A percentile compares a stretch with the other conserved stretches of the same genome.
These are phyloP conservation scores for Akebia trifoliata DNA, from an alignment of 164 flowering plant genomes.

Conservation along the genomic window DNA sequence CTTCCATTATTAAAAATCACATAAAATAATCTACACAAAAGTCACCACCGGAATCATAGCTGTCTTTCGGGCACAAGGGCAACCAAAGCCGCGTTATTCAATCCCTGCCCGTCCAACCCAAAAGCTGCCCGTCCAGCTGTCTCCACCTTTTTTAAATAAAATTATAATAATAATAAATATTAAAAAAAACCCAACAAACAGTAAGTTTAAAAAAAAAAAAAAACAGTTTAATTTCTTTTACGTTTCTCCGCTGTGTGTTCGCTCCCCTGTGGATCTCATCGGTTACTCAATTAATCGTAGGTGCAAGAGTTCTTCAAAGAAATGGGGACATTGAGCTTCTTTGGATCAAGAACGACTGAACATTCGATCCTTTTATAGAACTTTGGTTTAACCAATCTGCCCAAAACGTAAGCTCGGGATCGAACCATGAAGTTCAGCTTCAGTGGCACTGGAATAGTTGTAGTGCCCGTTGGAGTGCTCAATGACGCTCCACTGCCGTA, in stretches of 20 bases:
- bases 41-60: constrained; percentile 5
- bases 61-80: constrained; percentile 10
- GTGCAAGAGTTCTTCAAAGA: constrained; percentile 58
- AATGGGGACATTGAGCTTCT: constrained; percentile 41
- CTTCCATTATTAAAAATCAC: neutral
- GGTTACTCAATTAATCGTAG: constrained; percentile 22
- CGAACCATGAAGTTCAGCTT: constrained; percentile 49
- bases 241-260: neutral
- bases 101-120: constrained; percentile 9
- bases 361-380: constrained; percentile 60
- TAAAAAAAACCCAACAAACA: constrained; percentile 3
- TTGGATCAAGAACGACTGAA: constrained; percentile 38
- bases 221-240: too few species aligned
- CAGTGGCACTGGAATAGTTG: constrained; percentile 45
- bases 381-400: constrained; percentile 75
- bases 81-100: neutral
- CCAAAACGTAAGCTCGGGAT: constrained; percentile 76
- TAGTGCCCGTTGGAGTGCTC: constrained; percentile 54
- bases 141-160: constrained; percentile 6
- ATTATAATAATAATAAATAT: neutral
- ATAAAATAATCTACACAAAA: constrained; percentile 1
- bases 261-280: neutral
- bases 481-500: constrained; percentile 73
- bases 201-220: neutral
- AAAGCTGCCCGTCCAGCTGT: constrained; percentile 22